Conservation (phyloP, 192 early-diverging fungal genomes). For the Mortierella claussenii region DNA sequence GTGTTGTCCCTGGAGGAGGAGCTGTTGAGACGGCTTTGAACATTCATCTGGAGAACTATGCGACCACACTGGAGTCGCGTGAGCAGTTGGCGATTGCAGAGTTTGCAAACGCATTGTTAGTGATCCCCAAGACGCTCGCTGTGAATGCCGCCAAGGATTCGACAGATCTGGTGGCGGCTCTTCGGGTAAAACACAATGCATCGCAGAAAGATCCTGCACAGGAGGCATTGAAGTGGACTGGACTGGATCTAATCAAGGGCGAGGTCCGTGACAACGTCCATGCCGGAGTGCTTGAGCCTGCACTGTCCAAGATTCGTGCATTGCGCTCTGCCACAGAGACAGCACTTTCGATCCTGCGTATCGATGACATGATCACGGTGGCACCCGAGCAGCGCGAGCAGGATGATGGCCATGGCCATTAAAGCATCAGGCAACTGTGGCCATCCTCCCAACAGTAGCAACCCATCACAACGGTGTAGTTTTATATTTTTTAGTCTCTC, state of each 20-base stretch:
- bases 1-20: constrained; percentile 97
- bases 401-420: constrained; percentile 67
- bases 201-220: constrained; percentile 87
- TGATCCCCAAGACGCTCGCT: constrained; percentile 97
- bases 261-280: constrained; percentile 91
- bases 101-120: constrained; percentile 93
- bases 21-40: constrained; percentile 94
- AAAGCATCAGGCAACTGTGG: too few species aligned
- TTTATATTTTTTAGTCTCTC: too few species aligned
- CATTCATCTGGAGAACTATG: constrained; percentile 99
- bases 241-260: constrained; percentile 95
- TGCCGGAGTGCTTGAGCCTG: constrained; percentile 96
- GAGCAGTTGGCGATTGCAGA: constrained; percentile 99
- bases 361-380: constrained; percentile 92
- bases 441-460: too few species aligned
- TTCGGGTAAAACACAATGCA: constrained; percentile 95
- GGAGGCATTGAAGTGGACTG: constrained; percentile 85
- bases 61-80: constrained; percentile 93
- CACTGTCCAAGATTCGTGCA: constrained; percentile 98
- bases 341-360: constrained; percentile 96
- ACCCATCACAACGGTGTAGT: too few species aligned
- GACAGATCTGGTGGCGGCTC: constrained; percentile 94
- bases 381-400: constrained; percentile 58
- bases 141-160: constrained; percentile 99
- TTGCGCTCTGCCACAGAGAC: constrained; percentile 98